Conservation (phyloP, 768 basidiomycete genomes). For the Psilocybe subaeruginosa region DNA sequence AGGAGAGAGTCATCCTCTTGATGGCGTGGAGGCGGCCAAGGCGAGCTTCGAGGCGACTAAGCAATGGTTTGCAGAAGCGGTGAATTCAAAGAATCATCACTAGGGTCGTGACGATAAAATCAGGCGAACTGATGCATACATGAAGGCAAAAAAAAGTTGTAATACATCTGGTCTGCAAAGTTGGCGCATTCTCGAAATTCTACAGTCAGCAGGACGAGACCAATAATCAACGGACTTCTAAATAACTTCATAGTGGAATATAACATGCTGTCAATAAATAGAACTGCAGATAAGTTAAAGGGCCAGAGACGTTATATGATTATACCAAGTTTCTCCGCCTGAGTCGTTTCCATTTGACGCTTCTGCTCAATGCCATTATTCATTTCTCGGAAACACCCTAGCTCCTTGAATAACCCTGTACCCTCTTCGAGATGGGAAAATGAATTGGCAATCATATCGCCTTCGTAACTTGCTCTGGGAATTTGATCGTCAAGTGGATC, state of each 20-base stretch:
- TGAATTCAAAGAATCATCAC: background rate
- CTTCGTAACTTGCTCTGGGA: background rate
- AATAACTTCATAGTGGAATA: too few relatives aligned
- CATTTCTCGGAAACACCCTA: constrained; percentile 4
- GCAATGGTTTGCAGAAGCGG: constrained; percentile 46
- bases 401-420: background rate
- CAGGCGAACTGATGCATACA: too few relatives aligned
- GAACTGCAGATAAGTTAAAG: too few relatives aligned
- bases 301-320: too few relatives aligned
- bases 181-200: too few relatives aligned
- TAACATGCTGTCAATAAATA: too few relatives aligned
- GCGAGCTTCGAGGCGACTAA: constrained; percentile 53
- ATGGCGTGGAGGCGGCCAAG: constrained; percentile 63
- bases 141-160: too few relatives aligned
- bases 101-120: background rate
- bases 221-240: too few relatives aligned
- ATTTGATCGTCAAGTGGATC: too few relatives aligned
- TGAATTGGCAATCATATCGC: background rate
- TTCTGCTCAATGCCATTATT: constrained; percentile 4
- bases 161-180: too few relatives aligned
- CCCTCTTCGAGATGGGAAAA: background rate
- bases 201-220: too few relatives aligned
- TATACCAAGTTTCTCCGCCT: too few relatives aligned
- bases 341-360: background rate
- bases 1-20: constrained; percentile 64